Evolutionary conservation across 2,329 filamentous ascomycete genomes (phyloP).

Genomic region (Clarireedia paspali): DNA sequence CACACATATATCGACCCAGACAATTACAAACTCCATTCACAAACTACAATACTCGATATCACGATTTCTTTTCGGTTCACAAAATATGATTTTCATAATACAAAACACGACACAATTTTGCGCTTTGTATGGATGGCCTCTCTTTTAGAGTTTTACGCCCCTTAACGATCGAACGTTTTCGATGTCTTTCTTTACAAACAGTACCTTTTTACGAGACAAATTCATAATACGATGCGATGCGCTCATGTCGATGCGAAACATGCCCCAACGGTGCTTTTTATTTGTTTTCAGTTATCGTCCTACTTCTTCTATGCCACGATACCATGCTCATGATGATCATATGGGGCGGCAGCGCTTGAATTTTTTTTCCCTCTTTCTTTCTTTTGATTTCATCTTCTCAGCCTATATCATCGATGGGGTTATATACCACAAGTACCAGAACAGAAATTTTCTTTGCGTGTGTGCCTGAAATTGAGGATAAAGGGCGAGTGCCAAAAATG

Average conservation of each 20-base stretch:
- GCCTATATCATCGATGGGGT: too few species aligned
- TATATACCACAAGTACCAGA: too few species aligned
- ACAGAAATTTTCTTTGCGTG: not conserved
- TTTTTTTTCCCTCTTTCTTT: not conserved
- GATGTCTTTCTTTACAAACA: too few species aligned
- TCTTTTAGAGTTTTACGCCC: not conserved
- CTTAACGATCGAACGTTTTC: not conserved
- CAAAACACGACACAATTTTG: not conserved
- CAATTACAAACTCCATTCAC: not conserved
- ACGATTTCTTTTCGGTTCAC: not conserved
- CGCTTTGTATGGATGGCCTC: not conserved
- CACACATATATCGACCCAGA: not conserved
- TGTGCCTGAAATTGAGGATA: too few species aligned
- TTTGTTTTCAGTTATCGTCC: not conserved
- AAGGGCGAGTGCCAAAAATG: too few species aligned
- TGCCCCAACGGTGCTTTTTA: not conserved
- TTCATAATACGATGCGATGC: too few species aligned
- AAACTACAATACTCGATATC: not conserved
- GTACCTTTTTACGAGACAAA: too few species aligned
- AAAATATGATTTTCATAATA: not conserved
- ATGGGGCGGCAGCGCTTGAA: not conserved
- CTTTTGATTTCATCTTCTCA: not conserved
- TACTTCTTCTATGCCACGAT: not conserved
- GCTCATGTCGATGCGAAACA: not conserved
- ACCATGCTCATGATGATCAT: constrained; percentile 1